Conservation (phyloP, 768 basidiomycete genomes). For the Hysterangium stoloniferum region DNA sequence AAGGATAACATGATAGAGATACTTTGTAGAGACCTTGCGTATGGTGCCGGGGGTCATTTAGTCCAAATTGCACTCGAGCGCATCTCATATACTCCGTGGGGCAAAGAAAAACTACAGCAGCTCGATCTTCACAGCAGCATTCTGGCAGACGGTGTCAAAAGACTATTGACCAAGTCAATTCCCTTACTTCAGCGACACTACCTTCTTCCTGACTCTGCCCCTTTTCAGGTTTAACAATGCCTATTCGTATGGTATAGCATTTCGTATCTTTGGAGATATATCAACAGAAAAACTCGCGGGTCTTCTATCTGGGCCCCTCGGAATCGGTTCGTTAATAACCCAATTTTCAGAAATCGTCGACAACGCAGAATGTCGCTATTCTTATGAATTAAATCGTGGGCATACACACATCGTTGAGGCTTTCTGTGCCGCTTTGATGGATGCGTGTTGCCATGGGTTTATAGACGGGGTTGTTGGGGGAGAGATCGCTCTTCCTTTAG, state of each 20-base stretch:
- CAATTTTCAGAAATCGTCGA: background rate
- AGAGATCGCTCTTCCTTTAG: background rate
- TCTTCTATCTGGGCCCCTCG: background rate
- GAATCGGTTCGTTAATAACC: background rate
- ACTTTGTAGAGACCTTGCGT: constrained; percentile 2
- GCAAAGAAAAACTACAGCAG: background rate
- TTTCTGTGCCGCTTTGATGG: background rate
- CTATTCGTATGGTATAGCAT: constrained; percentile 1
- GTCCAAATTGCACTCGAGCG: constrained; percentile 5
- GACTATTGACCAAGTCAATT: background rate
- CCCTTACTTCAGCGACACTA: background rate
- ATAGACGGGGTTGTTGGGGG: background rate
- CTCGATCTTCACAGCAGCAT: background rate
- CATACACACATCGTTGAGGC: background rate
- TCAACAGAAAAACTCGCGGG: background rate
- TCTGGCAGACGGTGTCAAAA: background rate
- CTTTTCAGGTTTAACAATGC: constrained; percentile 1
- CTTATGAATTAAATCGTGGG: background rate
- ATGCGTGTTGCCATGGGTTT: constrained; percentile 1
- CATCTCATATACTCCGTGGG: constrained; percentile 2
- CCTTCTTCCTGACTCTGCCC: background rate
- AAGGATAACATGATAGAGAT: background rate
- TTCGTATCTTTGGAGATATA: background rate
- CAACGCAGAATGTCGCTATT: background rate
- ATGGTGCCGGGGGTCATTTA: background rate